Evolutionary conservation across 257 asterid genomes (phyloP), one percentile per base, ranked within the genome.

Genomic region (Gardenia jasminoides): DNA sequence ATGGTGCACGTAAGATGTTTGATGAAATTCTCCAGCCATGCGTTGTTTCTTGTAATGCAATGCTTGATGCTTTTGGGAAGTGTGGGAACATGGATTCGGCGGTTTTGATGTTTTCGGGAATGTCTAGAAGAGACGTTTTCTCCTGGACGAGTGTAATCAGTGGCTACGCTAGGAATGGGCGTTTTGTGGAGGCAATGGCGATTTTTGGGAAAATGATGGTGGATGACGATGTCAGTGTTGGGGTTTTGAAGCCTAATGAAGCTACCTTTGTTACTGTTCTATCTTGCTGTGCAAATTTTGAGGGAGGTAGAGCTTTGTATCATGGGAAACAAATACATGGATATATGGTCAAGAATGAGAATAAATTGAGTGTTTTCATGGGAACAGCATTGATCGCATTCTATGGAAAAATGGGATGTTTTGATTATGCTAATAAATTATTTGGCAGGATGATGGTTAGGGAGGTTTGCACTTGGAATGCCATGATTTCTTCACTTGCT

Each of bases 271-370:
- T 94, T 10, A 84, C 91, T 74, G 83, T 88, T 67, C 91, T 93
- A 20, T 89, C 94, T 54, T 88, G 91, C 2, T 94, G 92, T 76
- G 86, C 92, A 15, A 92, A 89, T 74, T 66, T 81, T 72, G 93
- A 89, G 78, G 86, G 83, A 66, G 83, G 85, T 3, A 80, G 69
- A 56, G 86, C 89, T 24, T 68, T 94, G 83, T 76, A 75, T 80
- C 89, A 52, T n/a, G 99, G 98, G 81, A 93, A 92, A 86, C 94
- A 90, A 85, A 78, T 94, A 50, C 98, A 91, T 82, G 97, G 92
- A 48, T 90, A 91, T 82, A 87, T 94, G 86, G 46, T 85, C 59
- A 91, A 89, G 86, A 85, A 52, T 72, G 91, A 83, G 88, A 73
- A 31, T 62, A 87, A 83, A 71, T 76, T 89, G 88, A 93, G 89